These are phyloP conservation scores for Paraphoma chrysanthemicola DNA, from an alignment of 2,329 filamentous ascomycete species.

Conservation along the genomic window DNA sequence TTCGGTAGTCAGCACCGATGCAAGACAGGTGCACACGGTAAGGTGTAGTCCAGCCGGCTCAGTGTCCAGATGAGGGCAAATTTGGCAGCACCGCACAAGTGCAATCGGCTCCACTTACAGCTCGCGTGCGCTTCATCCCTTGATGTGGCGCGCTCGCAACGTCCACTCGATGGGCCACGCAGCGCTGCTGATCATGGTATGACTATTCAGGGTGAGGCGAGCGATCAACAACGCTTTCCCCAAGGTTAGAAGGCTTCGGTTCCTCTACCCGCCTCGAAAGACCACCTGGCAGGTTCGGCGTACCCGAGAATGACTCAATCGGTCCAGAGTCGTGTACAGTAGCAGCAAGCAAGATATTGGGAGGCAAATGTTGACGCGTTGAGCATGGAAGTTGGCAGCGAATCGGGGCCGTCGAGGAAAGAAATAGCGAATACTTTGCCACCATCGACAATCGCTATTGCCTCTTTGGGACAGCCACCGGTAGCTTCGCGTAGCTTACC, in stretches of 20 bases:
- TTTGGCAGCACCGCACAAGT: not conserved
- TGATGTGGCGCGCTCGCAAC: slow-evolving; percentile 4
- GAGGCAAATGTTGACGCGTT: slow-evolving; percentile 21
- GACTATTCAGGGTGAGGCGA: slow-evolving; percentile 7
- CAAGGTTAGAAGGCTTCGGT: slow-evolving; percentile 5
- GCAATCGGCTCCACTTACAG: slow-evolving; percentile 29
- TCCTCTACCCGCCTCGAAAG: not conserved
- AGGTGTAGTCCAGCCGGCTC: not conserved
- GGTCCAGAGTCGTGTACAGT: slow-evolving; percentile 6
- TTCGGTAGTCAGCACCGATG: too few species aligned
- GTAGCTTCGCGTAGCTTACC: slow-evolving; percentile 4
- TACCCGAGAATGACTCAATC: slow-evolving; percentile 18
- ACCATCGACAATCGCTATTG: slow-evolving; percentile 19
- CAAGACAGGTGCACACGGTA: too few species aligned
- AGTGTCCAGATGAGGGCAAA: not conserved
- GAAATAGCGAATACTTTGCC: slow-evolving; percentile 17
- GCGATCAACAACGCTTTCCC: slow-evolving; percentile 3
- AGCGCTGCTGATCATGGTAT: slow-evolving; percentile 5
- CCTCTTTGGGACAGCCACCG: slow-evolving; percentile 14
- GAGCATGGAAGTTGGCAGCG: slow-evolving; percentile 6
- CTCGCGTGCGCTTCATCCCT: slow-evolving; percentile 30
- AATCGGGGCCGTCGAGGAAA: slow-evolving; percentile 6
- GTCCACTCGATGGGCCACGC: not conserved
- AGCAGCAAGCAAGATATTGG: not conserved
- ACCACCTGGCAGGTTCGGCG: slow-evolving; percentile 13